Evolutionary conservation across 148 eudicot genomes (phyloP), one percentile per base, ranked within the genome.

Genomic region (Cornus controversa): DNA sequence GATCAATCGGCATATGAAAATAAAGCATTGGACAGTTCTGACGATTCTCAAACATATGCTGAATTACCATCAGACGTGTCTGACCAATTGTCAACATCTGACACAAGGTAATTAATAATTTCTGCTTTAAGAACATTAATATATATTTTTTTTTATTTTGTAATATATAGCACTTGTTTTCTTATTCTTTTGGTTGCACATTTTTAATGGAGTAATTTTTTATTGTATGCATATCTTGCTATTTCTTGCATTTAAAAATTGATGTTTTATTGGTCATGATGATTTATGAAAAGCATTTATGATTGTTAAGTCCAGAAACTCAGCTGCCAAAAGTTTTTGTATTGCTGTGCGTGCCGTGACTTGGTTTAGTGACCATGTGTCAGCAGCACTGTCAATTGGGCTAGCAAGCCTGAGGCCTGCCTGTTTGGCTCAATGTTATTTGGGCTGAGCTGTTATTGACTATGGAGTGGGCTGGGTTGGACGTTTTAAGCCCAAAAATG

Each of bases 11-110:
- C 69, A n/a, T 42, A 57, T 37, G 74, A 18, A 67, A 83, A 80
- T 72, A 88, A 82, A 78, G 45, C 72, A 66, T 77, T 85, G 69
- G 79, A 79, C 72, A 77, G 78, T 80, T 77, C 82, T 62, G 78
- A 78, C 66, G 67, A 53, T 72, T 77, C 85, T 66, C 85, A 73
- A 81, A 69, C 75, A 42, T 67, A 37, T 69, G 50, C 45, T 34
- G 82, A 75, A 77, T 31, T 70, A 22, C 74, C 70, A 70, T 71
- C 86, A 40, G 87, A 79, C 37, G 67, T 83, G 67, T 64, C 64
- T 34, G 69, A 80, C 28, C 71, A 63, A 76, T 34, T 64, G 29
- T 58, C 80, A 71, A 67, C 69, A 40, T 50, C 84, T 24, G 83
- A 79, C 54, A 74, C 77, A 81, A 89, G 92, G 92, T 89, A 69